These are phyloP conservation scores for Xylariales sp. DNA, from an alignment of 2,329 filamentous ascomycete genomes.

Conservation along the genomic window DNA sequence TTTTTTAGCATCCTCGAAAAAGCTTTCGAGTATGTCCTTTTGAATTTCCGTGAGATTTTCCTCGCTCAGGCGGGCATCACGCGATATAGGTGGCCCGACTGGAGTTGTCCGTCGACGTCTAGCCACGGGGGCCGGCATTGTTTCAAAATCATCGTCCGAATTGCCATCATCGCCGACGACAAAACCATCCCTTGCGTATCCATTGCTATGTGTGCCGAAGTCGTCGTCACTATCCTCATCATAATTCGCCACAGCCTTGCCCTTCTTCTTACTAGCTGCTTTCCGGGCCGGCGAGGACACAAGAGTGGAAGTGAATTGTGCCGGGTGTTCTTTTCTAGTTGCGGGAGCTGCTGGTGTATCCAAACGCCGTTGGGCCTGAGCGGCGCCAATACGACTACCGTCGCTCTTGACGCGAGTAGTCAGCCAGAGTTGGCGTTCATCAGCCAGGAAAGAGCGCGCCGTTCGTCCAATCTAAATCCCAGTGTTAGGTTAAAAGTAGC, in stretches of 20 bases:
- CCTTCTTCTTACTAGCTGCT: conserved; percentile 51
- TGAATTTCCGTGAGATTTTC: conserved; percentile 68
- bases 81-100: conserved; percentile 69
- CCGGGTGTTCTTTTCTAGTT: conserved; percentile 40
- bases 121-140: conserved; percentile 50
- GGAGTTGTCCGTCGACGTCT: conserved; percentile 54
- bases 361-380: conserved; percentile 51
- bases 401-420: conserved; percentile 54
- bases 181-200: conserved; percentile 58
- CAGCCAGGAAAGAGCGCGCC: conserved; percentile 57
- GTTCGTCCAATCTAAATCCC: conserved; percentile 54
- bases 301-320: conserved; percentile 56
- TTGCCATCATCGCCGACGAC: conserved; percentile 53
- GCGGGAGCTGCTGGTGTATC: conserved; percentile 53
- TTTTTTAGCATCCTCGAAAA: conserved; percentile 71
- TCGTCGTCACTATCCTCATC: conserved; percentile 57
- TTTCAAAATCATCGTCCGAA: conserved; percentile 61
- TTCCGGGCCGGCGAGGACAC: conserved; percentile 65
- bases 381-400: conserved; percentile 48
- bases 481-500: conserved; percentile 41
- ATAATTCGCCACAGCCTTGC: conserved; percentile 49
- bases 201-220: conserved; percentile 52
- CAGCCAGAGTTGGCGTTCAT: conserved; percentile 58
- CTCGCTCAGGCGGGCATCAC: conserved; percentile 63
- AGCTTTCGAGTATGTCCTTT: conserved; percentile 70